Evolutionary conservation across 2,329 filamentous ascomycete species (phyloP).

Genomic region (Tolypocladium endophyticum): DNA sequence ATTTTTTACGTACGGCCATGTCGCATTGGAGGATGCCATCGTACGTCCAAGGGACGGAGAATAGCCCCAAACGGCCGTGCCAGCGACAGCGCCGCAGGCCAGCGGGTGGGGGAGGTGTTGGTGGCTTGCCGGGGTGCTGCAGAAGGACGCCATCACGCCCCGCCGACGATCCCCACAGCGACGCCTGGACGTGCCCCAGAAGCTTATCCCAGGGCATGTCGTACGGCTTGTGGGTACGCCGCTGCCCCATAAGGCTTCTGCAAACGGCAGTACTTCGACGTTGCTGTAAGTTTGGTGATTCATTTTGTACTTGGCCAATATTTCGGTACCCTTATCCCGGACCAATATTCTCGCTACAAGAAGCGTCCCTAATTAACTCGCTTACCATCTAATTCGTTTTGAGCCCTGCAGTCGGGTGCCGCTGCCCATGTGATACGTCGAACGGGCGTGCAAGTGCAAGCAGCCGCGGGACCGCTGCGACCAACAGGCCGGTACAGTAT

Average conservation of each 20-base stretch:
- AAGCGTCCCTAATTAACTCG: too few relatives aligned
- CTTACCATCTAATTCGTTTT: too few relatives aligned
- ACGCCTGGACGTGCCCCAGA: neutral
- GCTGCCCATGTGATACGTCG: too few relatives aligned
- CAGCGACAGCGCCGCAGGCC: neutral
- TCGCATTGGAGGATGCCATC: neutral
- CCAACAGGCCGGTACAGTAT: neutral
- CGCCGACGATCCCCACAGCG: neutral
- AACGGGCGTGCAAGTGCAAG: neutral
- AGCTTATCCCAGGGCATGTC: too few relatives aligned
- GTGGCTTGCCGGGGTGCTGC: neutral
- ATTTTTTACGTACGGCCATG: constrained; percentile 1
- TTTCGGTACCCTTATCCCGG: too few relatives aligned
- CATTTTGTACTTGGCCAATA: too few relatives aligned
- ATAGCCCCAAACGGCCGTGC: neutral
- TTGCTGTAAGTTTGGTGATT: too few relatives aligned
- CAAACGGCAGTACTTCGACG: too few relatives aligned
- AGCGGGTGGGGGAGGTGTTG: neutral
- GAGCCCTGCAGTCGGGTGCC: too few relatives aligned
- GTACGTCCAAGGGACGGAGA: neutral
- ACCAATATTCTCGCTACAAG: too few relatives aligned
- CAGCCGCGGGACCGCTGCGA: neutral
- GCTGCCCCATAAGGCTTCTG: too few relatives aligned
- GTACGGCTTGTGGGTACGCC: too few relatives aligned
- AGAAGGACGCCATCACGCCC: neutral